phyloP scores from a whole-genome alignment of 441 rosid species.

The Populus hybrid region DNA sequence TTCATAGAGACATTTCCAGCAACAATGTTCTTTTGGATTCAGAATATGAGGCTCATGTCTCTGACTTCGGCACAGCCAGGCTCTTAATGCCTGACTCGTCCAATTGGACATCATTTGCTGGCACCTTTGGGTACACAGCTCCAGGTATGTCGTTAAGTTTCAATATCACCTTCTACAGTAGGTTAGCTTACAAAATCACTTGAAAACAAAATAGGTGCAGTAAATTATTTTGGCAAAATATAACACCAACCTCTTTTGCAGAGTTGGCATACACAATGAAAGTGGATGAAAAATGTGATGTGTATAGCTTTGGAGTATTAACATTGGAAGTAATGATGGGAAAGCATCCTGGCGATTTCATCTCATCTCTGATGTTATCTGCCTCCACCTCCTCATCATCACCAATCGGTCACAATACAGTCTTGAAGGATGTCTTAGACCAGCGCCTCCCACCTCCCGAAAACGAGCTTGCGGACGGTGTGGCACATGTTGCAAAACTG shows the following conservation, averaged over 20 bases:
- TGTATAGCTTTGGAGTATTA: no score
- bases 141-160: neutral
- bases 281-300: no score
- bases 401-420: neutral
- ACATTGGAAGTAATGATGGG: no score
- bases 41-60: constrained; percentile 10
- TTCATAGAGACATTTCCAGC: constrained; percentile 23
- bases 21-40: constrained; percentile 17
- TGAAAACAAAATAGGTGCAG: no score
- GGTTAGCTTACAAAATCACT: neutral
- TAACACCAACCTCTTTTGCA: no score
- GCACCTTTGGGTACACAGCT: constrained; percentile 23
- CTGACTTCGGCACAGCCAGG: constrained; percentile 24
- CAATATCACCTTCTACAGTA: neutral
- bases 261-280: no score
- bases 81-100: constrained; percentile 11
- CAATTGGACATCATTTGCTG: constrained; percentile 16
- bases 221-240: no score
- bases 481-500: no score
- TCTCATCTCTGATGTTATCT: neutral
- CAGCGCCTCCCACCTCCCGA: no score
- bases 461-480: no score
- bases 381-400: neutral
- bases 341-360: no score
- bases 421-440: no score